Evolutionary conservation across 2,329 filamentous ascomycete genomes (phyloP).

Genomic region (Huntiella omanensis): DNA sequence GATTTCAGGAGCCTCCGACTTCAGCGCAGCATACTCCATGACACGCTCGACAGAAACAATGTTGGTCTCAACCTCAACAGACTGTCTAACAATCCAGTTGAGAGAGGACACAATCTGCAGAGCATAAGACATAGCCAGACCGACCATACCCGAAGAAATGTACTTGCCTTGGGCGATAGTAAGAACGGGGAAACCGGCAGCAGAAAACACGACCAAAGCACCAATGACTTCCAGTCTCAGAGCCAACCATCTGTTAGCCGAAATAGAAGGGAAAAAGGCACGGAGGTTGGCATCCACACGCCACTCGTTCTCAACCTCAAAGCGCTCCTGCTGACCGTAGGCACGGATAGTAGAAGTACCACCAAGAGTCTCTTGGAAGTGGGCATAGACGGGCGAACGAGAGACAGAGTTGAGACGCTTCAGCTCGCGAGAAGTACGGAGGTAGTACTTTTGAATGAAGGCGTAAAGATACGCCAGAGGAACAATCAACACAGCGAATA

Average conservation of each 20-base stretch:
- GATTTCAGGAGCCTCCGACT: conserved; percentile 87
- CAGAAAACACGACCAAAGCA: conserved; percentile 74
- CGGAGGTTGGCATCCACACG: conserved; percentile 85
- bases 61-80: conserved; percentile 99
- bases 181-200: conserved; percentile 66
- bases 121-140: conserved; percentile 91
- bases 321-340: conserved; percentile 73
- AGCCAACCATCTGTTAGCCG: conserved; percentile 83
- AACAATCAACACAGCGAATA: conserved; percentile 62
- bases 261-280: conserved; percentile 91
- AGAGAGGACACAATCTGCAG: conserved; percentile 91
- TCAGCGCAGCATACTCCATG: conserved; percentile 79
- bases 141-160: conserved; percentile 58
- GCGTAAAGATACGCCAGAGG: conserved; percentile 69
- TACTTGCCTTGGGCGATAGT: conserved; percentile 50
- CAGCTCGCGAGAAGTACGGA: conserved; percentile 85
- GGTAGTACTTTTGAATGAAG: conserved; percentile 91
- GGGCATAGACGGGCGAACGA: conserved; percentile 88
- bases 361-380: conserved; percentile 93
- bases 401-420: conserved; percentile 92
- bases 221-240: conserved; percentile 91
- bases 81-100: conserved; percentile 98
- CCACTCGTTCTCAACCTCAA: conserved; percentile 91
- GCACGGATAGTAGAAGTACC: conserved; percentile 91
- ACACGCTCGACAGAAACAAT: conserved; percentile 97